A percentile compares a stretch with the other conserved stretches of the same genome.
Evolutionary conservation across 1,139 yeast genomes (phyloP).

Genomic region (Casaregolazyma suthepensis): DNA sequence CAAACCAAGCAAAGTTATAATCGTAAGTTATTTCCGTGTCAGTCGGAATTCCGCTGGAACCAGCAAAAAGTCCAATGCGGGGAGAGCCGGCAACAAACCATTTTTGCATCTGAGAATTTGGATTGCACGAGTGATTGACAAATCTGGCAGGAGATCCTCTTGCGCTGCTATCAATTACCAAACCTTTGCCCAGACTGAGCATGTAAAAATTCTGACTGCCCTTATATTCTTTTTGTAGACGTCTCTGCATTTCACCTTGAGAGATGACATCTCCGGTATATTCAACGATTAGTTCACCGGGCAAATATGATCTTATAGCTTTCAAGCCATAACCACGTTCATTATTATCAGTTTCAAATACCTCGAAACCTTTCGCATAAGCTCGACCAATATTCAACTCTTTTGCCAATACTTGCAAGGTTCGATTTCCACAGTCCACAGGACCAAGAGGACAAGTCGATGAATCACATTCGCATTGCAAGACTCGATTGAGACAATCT

Average conservation of each 20-base stretch:
- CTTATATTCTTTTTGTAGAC: slow-evolving; percentile 27
- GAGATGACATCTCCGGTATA: slow-evolving; percentile 41
- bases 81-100: slow-evolving; percentile 39
- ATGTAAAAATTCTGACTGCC: slow-evolving; percentile 31
- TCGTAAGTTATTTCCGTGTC: slow-evolving; percentile 39
- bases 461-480: slow-evolving; percentile 35
- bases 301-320: slow-evolving; percentile 32
- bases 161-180: slow-evolving; percentile 36
- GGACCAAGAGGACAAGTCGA: slow-evolving; percentile 32
- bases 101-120: slow-evolving; percentile 39
- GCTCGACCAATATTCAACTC: slow-evolving; percentile 18
- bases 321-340: slow-evolving; percentile 34
- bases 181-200: slow-evolving; percentile 34
- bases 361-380: slow-evolving; percentile 34
- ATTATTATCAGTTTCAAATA: slow-evolving; percentile 21
- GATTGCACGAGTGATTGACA: slow-evolving; percentile 41
- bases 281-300: slow-evolving; percentile 38
- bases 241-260: slow-evolving; percentile 29
- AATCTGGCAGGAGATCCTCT: slow-evolving; percentile 40
- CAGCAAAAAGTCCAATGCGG: slow-evolving; percentile 38
- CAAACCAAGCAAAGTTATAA: slow-evolving; percentile 39
- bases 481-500: slow-evolving; percentile 30
- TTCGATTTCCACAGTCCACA: slow-evolving; percentile 37
- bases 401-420: slow-evolving; percentile 25
- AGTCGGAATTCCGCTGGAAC: slow-evolving; percentile 29